phyloP scores from a whole-genome alignment of 2,329 filamentous ascomycete species.

The Magnaporthiopsis poae region DNA sequence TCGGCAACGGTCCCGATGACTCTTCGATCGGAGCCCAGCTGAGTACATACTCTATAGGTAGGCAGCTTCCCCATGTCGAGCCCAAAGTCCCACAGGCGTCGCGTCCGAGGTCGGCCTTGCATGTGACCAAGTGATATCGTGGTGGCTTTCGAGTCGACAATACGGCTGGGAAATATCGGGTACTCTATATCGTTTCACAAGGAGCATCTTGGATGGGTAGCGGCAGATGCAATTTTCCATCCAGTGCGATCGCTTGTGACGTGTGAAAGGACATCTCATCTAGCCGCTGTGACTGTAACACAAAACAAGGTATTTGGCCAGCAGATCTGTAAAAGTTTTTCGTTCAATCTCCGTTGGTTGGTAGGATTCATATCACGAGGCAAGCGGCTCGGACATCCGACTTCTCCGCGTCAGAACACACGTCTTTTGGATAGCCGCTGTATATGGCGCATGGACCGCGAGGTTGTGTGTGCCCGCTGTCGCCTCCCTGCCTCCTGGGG shows the following conservation, averaged over 20 bases:
- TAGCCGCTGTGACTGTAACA: neutral
- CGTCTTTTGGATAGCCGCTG: neutral
- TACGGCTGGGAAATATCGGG: neutral
- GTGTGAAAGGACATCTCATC: neutral
- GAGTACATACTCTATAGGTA: neutral
- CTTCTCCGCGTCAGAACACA: neutral
- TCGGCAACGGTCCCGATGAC: neutral
- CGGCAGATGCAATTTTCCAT: neutral
- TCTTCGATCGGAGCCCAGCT: neutral
- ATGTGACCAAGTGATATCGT: neutral
- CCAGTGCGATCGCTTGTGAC: neutral
- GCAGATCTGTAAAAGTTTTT: neutral
- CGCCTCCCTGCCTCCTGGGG: neutral
- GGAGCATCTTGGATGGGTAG: neutral
- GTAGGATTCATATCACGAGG: neutral
- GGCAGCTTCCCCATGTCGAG: too few species aligned
- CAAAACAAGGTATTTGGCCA: neutral
- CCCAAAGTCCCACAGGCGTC: too few species aligned
- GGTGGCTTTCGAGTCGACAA: neutral
- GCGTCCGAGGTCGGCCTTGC: too few species aligned
- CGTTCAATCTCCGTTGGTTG: too few species aligned
- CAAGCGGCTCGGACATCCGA: neutral
- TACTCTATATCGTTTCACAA: neutral
- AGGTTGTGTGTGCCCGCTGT: neutral
- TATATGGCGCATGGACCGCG: neutral